A percentile compares a stretch with the other conserved stretches of the same genome.
Conservation (phyloP, 306 rosid genomes). For the Corylus americana region DNA sequence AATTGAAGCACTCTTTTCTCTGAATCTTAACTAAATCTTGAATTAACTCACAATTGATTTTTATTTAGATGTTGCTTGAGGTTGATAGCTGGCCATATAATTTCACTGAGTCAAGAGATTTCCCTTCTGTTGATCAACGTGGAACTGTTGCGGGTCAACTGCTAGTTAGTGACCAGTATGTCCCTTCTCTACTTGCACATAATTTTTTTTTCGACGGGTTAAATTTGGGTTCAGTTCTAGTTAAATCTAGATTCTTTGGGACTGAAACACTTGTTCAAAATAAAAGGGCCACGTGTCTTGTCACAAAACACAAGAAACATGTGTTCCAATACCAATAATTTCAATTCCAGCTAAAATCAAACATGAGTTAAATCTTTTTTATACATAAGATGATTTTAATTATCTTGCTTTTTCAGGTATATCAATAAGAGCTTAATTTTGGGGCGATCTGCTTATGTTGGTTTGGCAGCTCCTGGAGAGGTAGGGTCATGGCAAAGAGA, state of each 20-base stretch:
- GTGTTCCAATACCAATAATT: no score
- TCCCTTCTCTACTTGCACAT: no score
- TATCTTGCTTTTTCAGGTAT: constrained; percentile 11
- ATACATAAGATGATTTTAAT: not conserved
- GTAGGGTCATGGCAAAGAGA: constrained; percentile 45
- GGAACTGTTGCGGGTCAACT: constrained; percentile 56
- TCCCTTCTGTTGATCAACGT: constrained; percentile 44
- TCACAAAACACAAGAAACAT: no score
- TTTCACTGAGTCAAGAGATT: constrained; percentile 62
- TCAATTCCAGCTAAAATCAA: no score
- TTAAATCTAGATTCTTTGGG: no score
- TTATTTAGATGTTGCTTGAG: constrained; percentile 49
- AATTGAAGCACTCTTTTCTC: not conserved
- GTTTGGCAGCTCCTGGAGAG: constrained; percentile 40
- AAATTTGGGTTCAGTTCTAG: no score
- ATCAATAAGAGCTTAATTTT: not conserved
- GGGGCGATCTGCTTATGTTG: constrained; percentile 34
- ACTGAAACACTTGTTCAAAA: no score
- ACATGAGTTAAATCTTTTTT: no score
- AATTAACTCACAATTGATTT: not conserved
- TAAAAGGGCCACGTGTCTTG: no score
- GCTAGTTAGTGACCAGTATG: constrained; percentile 55
- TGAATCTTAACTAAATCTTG: no score
- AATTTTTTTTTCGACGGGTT: no score
- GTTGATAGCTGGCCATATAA: constrained; percentile 67